Conservation (phyloP, 306 rosid genomes). For the Boehmeria nivea region DNA sequence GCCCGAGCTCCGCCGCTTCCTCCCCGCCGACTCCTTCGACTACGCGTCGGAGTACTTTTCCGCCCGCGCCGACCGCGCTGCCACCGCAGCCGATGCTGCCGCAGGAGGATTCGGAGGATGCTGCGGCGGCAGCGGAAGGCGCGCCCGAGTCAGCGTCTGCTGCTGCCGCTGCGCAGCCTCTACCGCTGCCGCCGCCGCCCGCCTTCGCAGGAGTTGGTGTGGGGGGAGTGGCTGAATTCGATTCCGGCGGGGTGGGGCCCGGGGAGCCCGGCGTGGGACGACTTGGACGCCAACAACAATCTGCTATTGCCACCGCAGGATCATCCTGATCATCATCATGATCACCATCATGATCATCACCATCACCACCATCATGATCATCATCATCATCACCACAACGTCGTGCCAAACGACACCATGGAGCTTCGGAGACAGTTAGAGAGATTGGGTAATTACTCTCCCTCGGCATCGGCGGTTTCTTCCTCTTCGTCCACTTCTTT, state of each 20-base stretch:
- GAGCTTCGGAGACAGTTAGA: slow-evolving; percentile 36
- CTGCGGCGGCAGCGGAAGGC: slow-evolving; percentile 37
- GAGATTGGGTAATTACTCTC: slow-evolving; percentile 10
- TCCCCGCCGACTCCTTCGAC: slow-evolving; percentile 36
- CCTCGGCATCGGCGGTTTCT: too few relatives aligned
- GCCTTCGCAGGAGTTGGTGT: slow-evolving; percentile 56
- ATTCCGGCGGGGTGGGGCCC: slow-evolving; percentile 96
- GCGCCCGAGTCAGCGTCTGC: slow-evolving; percentile 29
- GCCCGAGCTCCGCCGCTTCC: slow-evolving; percentile 7
- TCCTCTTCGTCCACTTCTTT: slow-evolving; percentile 37
- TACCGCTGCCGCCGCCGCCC: slow-evolving; percentile 35
- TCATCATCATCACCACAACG: too few relatives aligned
- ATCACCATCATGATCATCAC: slow-evolving; percentile 33
- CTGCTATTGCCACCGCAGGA: slow-evolving; percentile 45
- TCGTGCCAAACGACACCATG: too few relatives aligned
- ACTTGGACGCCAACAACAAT: slow-evolving; percentile 59
- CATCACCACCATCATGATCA: not conserved
- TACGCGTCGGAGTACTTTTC: slow-evolving; percentile 15
- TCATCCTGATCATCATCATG: slow-evolving; percentile 23
- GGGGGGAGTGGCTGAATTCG: slow-evolving; percentile 85
- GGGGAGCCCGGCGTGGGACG: slow-evolving; percentile 94
- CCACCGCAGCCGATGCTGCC: slow-evolving; percentile 5
- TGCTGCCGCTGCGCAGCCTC: not conserved
- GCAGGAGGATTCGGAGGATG: slow-evolving; percentile 33
- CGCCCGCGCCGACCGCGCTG: not conserved